Conservation (phyloP, 108 stramenopile species). For the Mediolabrus comicus region DNA sequence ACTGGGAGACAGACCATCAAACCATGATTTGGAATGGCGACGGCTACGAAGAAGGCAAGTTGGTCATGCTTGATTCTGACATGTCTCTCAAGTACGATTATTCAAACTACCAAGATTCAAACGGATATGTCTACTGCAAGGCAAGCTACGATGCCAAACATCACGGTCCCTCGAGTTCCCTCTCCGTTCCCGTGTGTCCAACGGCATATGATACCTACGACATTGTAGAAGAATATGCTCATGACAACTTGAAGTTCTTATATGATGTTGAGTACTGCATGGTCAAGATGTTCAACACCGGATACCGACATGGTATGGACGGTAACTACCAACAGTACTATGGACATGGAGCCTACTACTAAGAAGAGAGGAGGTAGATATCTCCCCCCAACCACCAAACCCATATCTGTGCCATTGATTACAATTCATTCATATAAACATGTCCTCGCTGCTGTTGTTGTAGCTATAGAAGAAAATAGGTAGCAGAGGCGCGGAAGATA, state of each 20-base stretch:
- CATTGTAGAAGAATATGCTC: conserved; percentile 1
- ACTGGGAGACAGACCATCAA: not conserved
- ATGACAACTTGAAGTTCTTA: conserved; percentile 15
- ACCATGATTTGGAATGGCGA: not conserved
- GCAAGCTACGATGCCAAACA: not conserved
- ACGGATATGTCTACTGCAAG: not conserved
- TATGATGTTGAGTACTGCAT: conserved; percentile 13
- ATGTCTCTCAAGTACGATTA: not conserved
- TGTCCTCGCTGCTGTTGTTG: not conserved
- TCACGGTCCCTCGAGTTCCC: not conserved
- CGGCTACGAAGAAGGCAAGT: not conserved
- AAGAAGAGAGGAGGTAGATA: not conserved
- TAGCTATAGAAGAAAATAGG: not conserved
- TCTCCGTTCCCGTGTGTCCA: not conserved
- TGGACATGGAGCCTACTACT: not conserved
- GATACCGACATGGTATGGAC: conserved; percentile 7
- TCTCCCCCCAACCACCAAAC: not conserved
- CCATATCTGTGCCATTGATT: not conserved
- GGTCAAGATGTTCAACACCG: conserved; percentile 18
- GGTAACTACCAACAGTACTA: not conserved
- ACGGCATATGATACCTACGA: conserved; percentile 12
- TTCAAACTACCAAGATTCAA: not conserved
- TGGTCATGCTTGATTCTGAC: not conserved
- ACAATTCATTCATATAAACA: not conserved
- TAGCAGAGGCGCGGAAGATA: too few species aligned